Conservation (phyloP, 129 eudicot species). For the Kitagawia praeruptora region DNA sequence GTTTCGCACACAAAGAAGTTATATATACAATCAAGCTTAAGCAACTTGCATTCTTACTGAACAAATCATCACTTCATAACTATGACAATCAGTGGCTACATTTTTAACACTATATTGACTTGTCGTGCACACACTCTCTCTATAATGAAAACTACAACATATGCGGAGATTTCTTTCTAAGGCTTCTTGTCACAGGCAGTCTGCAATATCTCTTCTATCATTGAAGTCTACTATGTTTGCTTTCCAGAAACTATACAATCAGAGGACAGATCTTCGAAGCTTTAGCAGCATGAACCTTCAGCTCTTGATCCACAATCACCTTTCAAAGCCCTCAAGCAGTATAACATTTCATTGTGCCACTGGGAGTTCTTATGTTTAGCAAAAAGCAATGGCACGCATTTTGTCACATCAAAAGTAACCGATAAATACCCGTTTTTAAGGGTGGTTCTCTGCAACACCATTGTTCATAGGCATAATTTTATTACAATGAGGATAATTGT, state of each 20-base stretch:
- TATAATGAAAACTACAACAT: neutral
- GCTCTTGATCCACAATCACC: slow-evolving; percentile 6
- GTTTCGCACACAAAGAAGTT: neutral
- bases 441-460: slow-evolving; percentile 16
- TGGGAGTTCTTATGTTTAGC: neutral
- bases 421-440: neutral
- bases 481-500: neutral
- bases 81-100: neutral
- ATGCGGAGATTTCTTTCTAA: neutral
- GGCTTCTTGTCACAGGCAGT: neutral
- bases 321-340: neutral
- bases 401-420: neutral
- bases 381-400: neutral
- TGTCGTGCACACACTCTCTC: neutral
- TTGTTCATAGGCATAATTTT: neutral
- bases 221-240: neutral
- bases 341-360: neutral
- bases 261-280: neutral
- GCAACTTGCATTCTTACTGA: neutral
- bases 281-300: neutral
- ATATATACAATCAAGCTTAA: neutral
- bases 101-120: neutral
- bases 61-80: neutral
- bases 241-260: neutral
- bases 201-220: neutral